Evolutionary conservation across 441 rosid genomes (phyloP), one percentile per base, ranked within the genome.

Genomic region (Bocquillonia castaneifolia): DNA sequence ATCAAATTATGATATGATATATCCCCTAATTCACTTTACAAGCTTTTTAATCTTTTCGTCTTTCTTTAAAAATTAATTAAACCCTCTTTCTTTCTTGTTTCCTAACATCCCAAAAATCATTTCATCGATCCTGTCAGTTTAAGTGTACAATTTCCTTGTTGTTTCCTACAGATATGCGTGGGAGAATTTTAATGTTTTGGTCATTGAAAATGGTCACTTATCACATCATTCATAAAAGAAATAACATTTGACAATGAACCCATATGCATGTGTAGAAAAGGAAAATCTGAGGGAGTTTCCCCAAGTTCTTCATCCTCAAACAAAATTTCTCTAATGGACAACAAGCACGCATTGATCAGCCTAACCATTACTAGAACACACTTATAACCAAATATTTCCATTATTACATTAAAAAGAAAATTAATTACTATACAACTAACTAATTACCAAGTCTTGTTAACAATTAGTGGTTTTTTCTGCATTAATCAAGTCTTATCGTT

Each of bases 41-140:
- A 29, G 7, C 14, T 25, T 40, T 60, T 6, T 20, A n/a, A 9
- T 5, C 3, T 50, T 26, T 54, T 14, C 13, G 23, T 0, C 0
- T 5, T 17, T 29, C 8, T 20, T 48, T 12, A 14, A 55, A n/a
- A 14, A 17, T 10, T 36, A n/a, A 25, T 15, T 3, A 20, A 50
- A 55, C 25, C 12, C 42, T 10, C 7, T 67, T 66, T 66, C 70
- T 54, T 66, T 7, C 53, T 40, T 55, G 32, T 42, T 67, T 56
- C 71, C 71, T 15, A 53, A 37, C 36, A 10, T 18, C 2, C 29
- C 23, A 56, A 42, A 42, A 47, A 20, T 6, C 22, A 51, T 6
- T n/a, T 15, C 23, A 25, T 52, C 25, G 9, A n/a, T n/a, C n/a
- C n/a, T n/a, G n/a, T n/a, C n/a, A n/a, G n/a, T 39, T 66, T 53